Evolutionary conservation across 768 basidiomycete genomes (phyloP).

Genomic region (Coprinellus aureogranulatus): DNA sequence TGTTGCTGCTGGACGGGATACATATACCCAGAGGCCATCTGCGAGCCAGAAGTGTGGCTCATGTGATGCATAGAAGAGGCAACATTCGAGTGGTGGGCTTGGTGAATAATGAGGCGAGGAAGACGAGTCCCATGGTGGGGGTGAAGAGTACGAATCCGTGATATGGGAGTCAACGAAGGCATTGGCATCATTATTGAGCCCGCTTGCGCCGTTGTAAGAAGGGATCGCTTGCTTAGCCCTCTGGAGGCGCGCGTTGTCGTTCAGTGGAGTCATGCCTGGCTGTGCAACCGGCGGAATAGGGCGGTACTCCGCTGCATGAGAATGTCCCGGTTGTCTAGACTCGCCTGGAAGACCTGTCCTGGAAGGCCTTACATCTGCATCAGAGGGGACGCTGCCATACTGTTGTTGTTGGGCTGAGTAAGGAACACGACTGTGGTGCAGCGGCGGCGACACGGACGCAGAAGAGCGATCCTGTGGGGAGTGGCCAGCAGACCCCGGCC

Average conservation of each 20-base stretch:
- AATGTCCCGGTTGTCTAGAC: slow-evolving; percentile 6
- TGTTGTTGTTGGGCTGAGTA: not conserved
- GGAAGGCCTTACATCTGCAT: not conserved
- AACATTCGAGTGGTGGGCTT: not conserved
- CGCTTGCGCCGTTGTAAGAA: slow-evolving; percentile 1
- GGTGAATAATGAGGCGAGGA: no score
- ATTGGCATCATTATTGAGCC: slow-evolving; percentile 7
- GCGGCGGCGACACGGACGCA: slow-evolving; percentile 2
- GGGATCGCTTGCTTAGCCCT: slow-evolving; percentile 5
- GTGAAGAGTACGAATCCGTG: not conserved
- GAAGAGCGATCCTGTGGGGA: slow-evolving; percentile 8
- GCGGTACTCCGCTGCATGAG: slow-evolving; percentile 7
- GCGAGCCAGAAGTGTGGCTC: not conserved
- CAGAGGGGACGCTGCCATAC: not conserved
- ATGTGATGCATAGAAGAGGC: not conserved
- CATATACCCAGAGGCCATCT: not conserved
- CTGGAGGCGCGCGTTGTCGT: slow-evolving; percentile 1
- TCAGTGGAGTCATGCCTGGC: not conserved
- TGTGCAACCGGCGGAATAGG: not conserved
- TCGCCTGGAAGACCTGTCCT: not conserved
- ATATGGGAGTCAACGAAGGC: slow-evolving; percentile 2
- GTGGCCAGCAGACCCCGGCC: not conserved
- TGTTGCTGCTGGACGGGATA: not conserved
- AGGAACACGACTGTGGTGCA: not conserved
- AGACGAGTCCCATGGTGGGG: not conserved